Evolutionary conservation across 306 rosid species (phyloP), one percentile per base, ranked within the genome.

Genomic region (Arachis hypogaea): DNA sequence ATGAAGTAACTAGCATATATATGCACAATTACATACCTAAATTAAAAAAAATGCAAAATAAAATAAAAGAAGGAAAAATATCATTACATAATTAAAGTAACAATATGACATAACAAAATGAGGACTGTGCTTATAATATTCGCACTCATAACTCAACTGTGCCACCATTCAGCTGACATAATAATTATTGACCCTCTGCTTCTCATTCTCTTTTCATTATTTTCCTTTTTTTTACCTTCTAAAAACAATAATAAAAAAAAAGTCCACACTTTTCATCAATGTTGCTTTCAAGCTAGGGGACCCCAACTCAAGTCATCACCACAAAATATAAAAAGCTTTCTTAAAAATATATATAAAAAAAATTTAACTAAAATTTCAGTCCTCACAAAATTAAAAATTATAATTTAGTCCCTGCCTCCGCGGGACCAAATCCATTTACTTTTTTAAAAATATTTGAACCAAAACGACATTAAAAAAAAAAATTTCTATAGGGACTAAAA

Each of bases 231-330:
- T 46, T 11, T 4, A n/a, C 30, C 40, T 51, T 44, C 45, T 40
- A 71, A 61, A 63, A 57, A 59, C 74, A 45, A 56, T 10, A 47
- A 5, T 46, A 68, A 45, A 29, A 45, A 64, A 64, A 67, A 51
- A 51, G 30, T 22, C 58, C 76, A 63, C 71, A 56, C 58, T 62
- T 64, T 70, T 30, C 59, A 42, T 56, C 54, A 42, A 61, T 63
- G 62, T 63, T 68, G 68, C 43, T 71, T 56, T 68, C 79, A 68
- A 72, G 72, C 33, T 7, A 62, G 16, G 40, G 30, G 36, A 63
- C 55, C 49, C 65, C 77, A 76, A 72, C 83, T 74, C 82, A 59
- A 30, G 75, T 59, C 42, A 75, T 63, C 47, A 22, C 63, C 45
- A 49, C 40, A 5, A 47, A 40, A 7, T 43, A 71, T 66, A 42